Evolutionary conservation across 495 filamentous ascomycete genomes (phyloP), one percentile per base, ranked within the genome.

Genomic region (Monascus purpureus): DNA sequence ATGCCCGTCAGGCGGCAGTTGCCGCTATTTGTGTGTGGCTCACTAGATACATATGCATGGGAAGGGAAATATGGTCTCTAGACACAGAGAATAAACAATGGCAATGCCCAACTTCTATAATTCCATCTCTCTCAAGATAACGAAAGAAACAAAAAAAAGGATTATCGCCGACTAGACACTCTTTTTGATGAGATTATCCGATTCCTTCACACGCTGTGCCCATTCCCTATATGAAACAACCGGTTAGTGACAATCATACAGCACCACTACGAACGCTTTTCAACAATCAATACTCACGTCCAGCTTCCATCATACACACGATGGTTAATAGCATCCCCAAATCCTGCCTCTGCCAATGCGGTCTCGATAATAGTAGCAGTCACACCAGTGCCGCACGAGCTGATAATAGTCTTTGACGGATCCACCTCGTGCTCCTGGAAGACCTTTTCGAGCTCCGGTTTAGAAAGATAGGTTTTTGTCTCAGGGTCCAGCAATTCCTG

Each of bases 281-380:
- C 38, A 57, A 37, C 14, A 37, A 13, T 26, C 19, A 14, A 16
- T 19, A 83, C 83, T 80, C 52, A 92, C 80, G 88, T 94, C 90
- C 90, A 96, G 46, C 85, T 93, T 11, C 90, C 90, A 65, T 96
- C 90, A 50, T 97, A 97, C 16, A 95, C 63, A 46, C 70, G 76
- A 37, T 80, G 72, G 25, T 73, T 74, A 22, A 73, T 66, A 5
- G 73, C 61, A 20, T 72, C 59, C 8, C 77, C 80, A 47, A 72
- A 84, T 14, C 76, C 80, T 12, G 87, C 85, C 47, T 81, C 76
- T 16, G 63, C 68, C 23, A 97, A 55, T 4, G 90, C 90, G 17
- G 84, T 80, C 46, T 97, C 90, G 36, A 97, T 73, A 12, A 95
- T 70, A 8, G 77, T 79, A n/a, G 92, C 92, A 2, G 86, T 96